These are phyloP conservation scores for Penicillium sp. DNA, from an alignment of 2,329 filamentous ascomycete genomes.

Conservation along the genomic window DNA sequence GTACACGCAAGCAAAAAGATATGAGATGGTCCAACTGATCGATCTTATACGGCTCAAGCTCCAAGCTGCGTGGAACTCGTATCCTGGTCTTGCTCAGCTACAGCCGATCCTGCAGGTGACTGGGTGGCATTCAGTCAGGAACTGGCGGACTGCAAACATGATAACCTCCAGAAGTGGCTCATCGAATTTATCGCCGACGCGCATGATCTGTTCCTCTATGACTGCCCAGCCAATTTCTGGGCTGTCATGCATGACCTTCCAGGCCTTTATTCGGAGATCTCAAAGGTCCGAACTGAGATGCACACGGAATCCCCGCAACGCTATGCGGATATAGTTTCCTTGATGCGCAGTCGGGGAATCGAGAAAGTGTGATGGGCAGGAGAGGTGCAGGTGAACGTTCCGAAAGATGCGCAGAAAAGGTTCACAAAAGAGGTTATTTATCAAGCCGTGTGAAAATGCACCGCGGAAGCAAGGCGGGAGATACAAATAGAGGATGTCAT, in stretches of 20 bases:
- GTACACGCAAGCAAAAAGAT: conserved; percentile 11
- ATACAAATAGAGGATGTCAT: neutral
- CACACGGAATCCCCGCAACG: neutral
- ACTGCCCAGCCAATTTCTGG: conserved; percentile 7
- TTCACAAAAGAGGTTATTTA: neutral
- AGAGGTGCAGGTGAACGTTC: neutral
- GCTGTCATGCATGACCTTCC: conserved; percentile 1
- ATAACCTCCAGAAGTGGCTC: conserved; percentile 16
- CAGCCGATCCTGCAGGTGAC: conserved; percentile 9
- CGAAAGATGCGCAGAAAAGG: neutral
- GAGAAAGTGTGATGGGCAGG: neutral
- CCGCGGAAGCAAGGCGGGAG: neutral
- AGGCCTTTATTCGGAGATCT: conserved; percentile 6
- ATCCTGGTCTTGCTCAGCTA: conserved; percentile 13
- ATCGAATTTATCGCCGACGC: conserved; percentile 17
- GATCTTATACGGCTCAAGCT: conserved; percentile 14
- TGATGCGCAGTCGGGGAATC: conserved; percentile 8
- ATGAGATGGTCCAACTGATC: conserved; percentile 9
- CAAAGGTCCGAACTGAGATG: neutral
- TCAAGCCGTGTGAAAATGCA: neutral
- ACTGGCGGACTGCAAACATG: neutral
- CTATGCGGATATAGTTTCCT: neutral
- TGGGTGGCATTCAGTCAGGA: neutral
- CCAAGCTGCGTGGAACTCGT: conserved; percentile 23
- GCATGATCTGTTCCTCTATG: conserved; percentile 7